Evolutionary conservation across 2,329 filamentous ascomycete genomes (phyloP).

Genomic region (Elsinoe necatrix): DNA sequence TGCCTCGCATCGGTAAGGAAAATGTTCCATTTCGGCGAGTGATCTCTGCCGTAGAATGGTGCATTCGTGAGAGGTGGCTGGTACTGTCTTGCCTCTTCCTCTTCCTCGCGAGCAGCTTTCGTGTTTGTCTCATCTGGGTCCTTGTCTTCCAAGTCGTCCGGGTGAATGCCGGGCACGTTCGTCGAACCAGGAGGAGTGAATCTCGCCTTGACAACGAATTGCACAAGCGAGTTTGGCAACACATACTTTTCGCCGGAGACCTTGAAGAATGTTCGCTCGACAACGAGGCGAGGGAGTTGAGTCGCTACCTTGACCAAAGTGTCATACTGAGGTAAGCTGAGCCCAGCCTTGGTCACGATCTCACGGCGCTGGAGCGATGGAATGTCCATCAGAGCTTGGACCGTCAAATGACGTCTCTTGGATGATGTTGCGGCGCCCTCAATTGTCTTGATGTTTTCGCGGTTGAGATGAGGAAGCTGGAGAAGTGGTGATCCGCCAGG

Average conservation of each 20-base stretch:
- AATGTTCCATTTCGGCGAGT: slow-evolving; percentile 85
- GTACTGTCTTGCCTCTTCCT: slow-evolving; percentile 55
- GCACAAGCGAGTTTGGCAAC: slow-evolving; percentile 84
- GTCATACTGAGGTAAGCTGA: slow-evolving; percentile 69
- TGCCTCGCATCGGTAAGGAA: slow-evolving; percentile 93
- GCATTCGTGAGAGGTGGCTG: slow-evolving; percentile 81
- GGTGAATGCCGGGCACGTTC: slow-evolving; percentile 64
- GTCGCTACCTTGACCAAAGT: slow-evolving; percentile 67
- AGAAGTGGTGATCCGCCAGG: slow-evolving; percentile 79
- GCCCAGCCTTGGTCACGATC: slow-evolving; percentile 59
- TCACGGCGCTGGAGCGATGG: slow-evolving; percentile 67
- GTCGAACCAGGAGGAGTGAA: slow-evolving; percentile 80
- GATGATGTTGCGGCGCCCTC: slow-evolving; percentile 57
- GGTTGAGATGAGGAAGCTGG: slow-evolving; percentile 81
- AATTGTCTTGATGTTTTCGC: slow-evolving; percentile 52
- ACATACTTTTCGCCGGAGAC: slow-evolving; percentile 90
- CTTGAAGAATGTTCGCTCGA: slow-evolving; percentile 97
- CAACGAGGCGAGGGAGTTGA: slow-evolving; percentile 73
- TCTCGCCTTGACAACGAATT: slow-evolving; percentile 88
- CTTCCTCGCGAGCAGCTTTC: slow-evolving; percentile 63
- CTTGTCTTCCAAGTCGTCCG: slow-evolving; percentile 76
- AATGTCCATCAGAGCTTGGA: slow-evolving; percentile 84
- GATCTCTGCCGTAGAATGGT: slow-evolving; percentile 81
- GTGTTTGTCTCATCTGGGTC: slow-evolving; percentile 90
- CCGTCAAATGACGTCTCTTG: slow-evolving; percentile 53